phyloP scores from a whole-genome alignment of 2,329 filamentous ascomycete species.

The Apiospora aurea region DNA sequence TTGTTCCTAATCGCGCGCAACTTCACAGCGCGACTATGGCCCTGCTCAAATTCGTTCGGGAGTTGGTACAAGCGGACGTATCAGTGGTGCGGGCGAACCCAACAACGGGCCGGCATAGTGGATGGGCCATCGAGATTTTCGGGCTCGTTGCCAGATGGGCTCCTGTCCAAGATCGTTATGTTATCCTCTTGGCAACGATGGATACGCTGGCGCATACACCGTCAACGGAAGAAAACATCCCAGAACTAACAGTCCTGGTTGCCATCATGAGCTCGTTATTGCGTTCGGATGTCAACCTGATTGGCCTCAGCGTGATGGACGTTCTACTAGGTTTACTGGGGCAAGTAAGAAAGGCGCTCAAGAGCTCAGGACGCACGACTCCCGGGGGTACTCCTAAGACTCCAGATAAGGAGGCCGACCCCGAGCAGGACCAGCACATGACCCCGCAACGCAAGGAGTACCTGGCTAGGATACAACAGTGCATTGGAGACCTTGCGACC shows the following conservation, averaged over 20 bases:
- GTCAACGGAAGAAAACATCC: constrained; percentile 73
- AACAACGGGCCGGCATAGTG: constrained; percentile 56
- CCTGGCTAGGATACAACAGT: constrained; percentile 75
- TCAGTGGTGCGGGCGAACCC: constrained; percentile 58
- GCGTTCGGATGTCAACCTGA: constrained; percentile 88
- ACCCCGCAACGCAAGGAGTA: constrained; percentile 68
- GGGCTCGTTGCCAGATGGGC: constrained; percentile 84
- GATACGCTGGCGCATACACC: constrained; percentile 75
- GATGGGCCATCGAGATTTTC: constrained; percentile 86
- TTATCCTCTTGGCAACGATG: constrained; percentile 83
- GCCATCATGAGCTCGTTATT: constrained; percentile 84
- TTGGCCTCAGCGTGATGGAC: constrained; percentile 96
- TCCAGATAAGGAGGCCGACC: constrained; percentile 37
- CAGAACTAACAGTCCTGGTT: constrained; percentile 76
- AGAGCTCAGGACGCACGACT: constrained; percentile 57
- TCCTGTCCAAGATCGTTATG: constrained; percentile 92
- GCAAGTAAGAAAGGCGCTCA: constrained; percentile 80
- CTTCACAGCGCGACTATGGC: constrained; percentile 78
- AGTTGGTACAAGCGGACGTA: constrained; percentile 60
- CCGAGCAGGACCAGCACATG: constrained; percentile 50
- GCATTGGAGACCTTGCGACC: constrained; percentile 89
- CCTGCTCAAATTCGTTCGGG: constrained; percentile 77
- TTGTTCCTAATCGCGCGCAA: constrained; percentile 81
- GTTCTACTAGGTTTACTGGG: constrained; percentile 85
- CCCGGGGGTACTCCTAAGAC: constrained; percentile 30